These are phyloP conservation scores for Aschersonia sp. DNA, from an alignment of 2,329 filamentous ascomycete species.

Conservation along the genomic window DNA sequence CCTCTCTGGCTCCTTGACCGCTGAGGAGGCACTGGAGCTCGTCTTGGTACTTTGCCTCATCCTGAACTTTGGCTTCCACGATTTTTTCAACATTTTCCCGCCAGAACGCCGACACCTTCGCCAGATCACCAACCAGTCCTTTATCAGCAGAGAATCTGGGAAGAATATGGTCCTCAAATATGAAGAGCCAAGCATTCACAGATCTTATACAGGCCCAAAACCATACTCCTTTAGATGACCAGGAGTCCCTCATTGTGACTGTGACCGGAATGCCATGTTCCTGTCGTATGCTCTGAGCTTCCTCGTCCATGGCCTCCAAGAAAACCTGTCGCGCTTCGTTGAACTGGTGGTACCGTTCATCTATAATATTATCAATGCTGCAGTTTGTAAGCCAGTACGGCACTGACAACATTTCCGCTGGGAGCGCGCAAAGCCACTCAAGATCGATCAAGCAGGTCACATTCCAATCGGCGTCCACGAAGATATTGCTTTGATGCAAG, in stretches of 20 bases:
- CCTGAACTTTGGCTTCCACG: conserved; percentile 6
- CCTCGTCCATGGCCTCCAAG: conserved; percentile 6
- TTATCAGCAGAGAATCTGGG: conserved; percentile 4
- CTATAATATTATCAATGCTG: conserved; percentile 8
- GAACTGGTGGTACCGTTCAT: conserved; percentile 5
- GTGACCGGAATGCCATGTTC: conserved; percentile 7
- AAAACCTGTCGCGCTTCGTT: conserved; percentile 6
- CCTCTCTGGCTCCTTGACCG: background rate
- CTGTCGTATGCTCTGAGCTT: background rate
- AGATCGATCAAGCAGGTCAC: conserved; percentile 17
- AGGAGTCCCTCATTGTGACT: conserved; percentile 4
- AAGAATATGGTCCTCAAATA: conserved; percentile 5
- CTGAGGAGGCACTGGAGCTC: conserved; percentile 2
- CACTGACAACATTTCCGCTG: conserved; percentile 15
- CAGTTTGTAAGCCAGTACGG: conserved; percentile 17
- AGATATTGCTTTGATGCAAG: conserved; percentile 18
- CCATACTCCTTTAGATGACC: conserved; percentile 10
- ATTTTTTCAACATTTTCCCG: conserved; percentile 1
- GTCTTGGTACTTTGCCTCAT: conserved; percentile 6
- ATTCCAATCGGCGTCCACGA: conserved; percentile 19
- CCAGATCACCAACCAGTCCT: conserved; percentile 5
- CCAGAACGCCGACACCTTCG: conserved; percentile 7
- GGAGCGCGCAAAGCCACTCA: conserved; percentile 17
- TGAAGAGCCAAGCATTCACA: conserved; percentile 8
- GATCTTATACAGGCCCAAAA: conserved; percentile 9